A percentile compares a stretch with the other conserved stretches of the same genome.
Evolutionary conservation across 2,329 filamentous ascomycete species (phyloP).

Genomic region (Xylariomycetidae sp.): DNA sequence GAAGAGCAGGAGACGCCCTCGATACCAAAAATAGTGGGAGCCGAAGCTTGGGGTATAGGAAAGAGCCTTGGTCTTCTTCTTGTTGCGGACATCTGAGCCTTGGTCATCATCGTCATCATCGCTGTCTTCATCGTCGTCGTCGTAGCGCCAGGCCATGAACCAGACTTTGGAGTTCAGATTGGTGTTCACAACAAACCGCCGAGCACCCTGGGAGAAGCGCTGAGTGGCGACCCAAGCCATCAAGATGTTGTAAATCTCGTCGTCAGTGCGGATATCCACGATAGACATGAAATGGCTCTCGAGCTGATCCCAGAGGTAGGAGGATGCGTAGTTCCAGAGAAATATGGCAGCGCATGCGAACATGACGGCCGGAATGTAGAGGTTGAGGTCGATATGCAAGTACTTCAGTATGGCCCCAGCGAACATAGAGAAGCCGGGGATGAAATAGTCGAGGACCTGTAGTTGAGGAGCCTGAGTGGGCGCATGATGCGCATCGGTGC

Average conservation of each 20-base stretch:
- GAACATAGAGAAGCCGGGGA: slow-evolving; percentile 60
- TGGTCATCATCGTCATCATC: slow-evolving; percentile 43
- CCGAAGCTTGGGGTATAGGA: slow-evolving; percentile 65
- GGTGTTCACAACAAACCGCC: slow-evolving; percentile 62
- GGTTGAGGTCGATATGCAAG: slow-evolving; percentile 56
- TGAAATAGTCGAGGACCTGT: slow-evolving; percentile 55
- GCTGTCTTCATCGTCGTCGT: slow-evolving; percentile 42
- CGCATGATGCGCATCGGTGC: neutral
- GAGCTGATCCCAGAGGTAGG: slow-evolving; percentile 43
- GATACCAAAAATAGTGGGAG: slow-evolving; percentile 65
- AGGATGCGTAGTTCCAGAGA: slow-evolving; percentile 47
- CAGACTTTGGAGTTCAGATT: slow-evolving; percentile 50
- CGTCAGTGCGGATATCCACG: slow-evolving; percentile 62
- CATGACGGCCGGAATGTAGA: slow-evolving; percentile 57
- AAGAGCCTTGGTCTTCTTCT: slow-evolving; percentile 44
- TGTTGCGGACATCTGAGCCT: slow-evolving; percentile 25
- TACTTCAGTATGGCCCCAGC: slow-evolving; percentile 50
- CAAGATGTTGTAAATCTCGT: slow-evolving; percentile 69
- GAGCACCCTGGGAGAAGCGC: slow-evolving; percentile 53
- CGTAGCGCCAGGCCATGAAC: slow-evolving; percentile 37
- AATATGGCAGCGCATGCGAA: slow-evolving; percentile 44
- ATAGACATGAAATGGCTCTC: slow-evolving; percentile 58
- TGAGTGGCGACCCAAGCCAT: slow-evolving; percentile 67
- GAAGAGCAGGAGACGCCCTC: slow-evolving; percentile 53
- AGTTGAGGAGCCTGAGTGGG: slow-evolving; percentile 31